phyloP scores from a whole-genome alignment of 2,329 filamentous ascomycete species.

The Parafenestella ontariensis region DNA sequence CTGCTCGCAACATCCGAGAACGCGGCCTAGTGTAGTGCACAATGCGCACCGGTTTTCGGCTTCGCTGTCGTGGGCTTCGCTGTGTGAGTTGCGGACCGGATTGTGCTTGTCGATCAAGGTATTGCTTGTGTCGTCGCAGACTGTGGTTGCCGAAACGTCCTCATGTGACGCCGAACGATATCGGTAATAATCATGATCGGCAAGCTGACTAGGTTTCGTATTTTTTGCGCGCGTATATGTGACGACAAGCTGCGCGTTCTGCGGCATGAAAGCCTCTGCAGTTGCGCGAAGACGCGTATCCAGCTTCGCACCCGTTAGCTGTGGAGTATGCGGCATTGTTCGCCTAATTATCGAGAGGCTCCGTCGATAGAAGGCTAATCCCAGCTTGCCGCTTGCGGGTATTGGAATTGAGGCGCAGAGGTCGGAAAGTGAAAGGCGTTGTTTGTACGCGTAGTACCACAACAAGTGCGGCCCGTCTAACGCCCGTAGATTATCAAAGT shows the following conservation, averaged over 20 bases:
- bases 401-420: no score
- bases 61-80: neutral
- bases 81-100: neutral
- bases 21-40: neutral
- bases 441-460: neutral
- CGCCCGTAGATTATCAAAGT: no score
- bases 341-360: no score
- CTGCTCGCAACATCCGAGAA: neutral
- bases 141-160: neutral
- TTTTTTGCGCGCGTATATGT: neutral
- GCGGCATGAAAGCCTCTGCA: constrained; percentile 16
- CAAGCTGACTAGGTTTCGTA: no score
- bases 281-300: constrained; percentile 18
- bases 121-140: neutral
- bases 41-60: neutral
- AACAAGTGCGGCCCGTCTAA: no score
- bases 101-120: neutral
- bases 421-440: neutral
- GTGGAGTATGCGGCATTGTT: no score
- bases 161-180: neutral
- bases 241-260: constrained; percentile 16
- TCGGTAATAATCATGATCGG: no score
- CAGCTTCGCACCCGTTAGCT: constrained; percentile 29
- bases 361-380: no score
- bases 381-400: no score